Conservation (phyloP, 2,329 filamentous ascomycete genomes). For the Cladosporium sp. region DNA sequence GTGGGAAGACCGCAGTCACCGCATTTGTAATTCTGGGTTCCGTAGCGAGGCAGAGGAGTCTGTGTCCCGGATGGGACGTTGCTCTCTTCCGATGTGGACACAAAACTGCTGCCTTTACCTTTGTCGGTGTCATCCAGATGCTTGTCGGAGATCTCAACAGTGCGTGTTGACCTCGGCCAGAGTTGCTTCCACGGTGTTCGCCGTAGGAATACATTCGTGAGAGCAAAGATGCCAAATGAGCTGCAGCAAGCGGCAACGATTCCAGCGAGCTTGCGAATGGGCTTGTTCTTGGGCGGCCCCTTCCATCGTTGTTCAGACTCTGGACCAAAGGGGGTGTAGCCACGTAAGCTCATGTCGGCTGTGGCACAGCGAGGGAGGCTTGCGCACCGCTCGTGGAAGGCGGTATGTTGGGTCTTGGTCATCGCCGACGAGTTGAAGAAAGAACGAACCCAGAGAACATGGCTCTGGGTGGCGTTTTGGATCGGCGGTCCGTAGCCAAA, state of each 20-base stretch:
- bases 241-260: constrained; percentile 32
- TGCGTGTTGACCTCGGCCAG: not conserved
- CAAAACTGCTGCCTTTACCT: not conserved
- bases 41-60: constrained; percentile 18
- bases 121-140: not conserved
- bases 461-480: constrained; percentile 37
- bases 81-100: not conserved
- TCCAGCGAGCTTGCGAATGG: constrained; percentile 28
- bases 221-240: constrained; percentile 28
- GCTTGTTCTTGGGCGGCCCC: constrained; percentile 16
- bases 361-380: constrained; percentile 9
- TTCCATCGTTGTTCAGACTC: constrained; percentile 25
- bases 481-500: constrained; percentile 46
- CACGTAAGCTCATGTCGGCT: constrained; percentile 21
- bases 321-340: constrained; percentile 25
- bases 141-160: not conserved
- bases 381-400: constrained; percentile 20
- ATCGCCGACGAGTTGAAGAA: constrained; percentile 51
- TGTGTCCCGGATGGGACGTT: not conserved
- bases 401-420: constrained; percentile 27
- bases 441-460: constrained; percentile 44
- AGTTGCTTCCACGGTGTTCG: constrained; percentile 30
- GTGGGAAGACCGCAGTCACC: constrained; percentile 9
- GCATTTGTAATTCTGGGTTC: constrained; percentile 11
- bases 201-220: constrained; percentile 32